Evolutionary conservation across 768 basidiomycete genomes (phyloP).

Genomic region (Leccinum olivaceopallidum): DNA sequence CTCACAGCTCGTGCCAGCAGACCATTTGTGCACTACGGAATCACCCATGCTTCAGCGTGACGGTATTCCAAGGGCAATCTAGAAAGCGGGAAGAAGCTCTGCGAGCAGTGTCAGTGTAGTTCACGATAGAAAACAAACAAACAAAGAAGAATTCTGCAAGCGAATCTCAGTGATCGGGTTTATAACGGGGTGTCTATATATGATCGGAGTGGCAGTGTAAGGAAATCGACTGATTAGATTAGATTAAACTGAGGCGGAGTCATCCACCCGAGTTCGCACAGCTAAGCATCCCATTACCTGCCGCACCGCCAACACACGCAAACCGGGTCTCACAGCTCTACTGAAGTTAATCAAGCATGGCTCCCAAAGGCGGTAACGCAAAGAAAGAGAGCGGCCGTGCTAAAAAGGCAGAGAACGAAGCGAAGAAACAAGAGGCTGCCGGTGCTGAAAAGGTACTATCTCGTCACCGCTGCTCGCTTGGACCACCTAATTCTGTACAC

Average conservation of each 20-base stretch:
- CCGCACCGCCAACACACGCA: constrained; percentile 2
- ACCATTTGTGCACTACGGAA: constrained; percentile 34
- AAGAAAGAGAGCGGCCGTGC: constrained; percentile 92
- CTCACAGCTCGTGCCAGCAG: constrained; percentile 39
- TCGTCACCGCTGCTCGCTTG: neutral
- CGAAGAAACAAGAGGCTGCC: constrained; percentile 69
- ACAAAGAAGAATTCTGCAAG: constrained; percentile 3
- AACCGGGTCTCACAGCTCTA: constrained; percentile 8
- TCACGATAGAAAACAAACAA: neutral
- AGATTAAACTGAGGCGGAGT: constrained; percentile 15
- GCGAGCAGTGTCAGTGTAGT: constrained; percentile 1
- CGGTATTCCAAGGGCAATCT: neutral
- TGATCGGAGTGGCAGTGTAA: constrained; percentile 28
- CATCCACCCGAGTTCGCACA: constrained; percentile 14
- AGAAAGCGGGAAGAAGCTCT: neutral
- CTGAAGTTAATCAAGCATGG: constrained; percentile 46
- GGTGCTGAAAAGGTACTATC: constrained; percentile 57
- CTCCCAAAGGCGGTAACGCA: constrained; percentile 85
- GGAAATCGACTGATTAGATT: constrained; percentile 19
- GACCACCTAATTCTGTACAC: constrained; percentile 5
- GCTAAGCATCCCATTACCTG: constrained; percentile 1
- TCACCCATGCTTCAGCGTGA: constrained; percentile 27
- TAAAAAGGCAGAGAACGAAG: constrained; percentile 90
- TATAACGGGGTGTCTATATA: neutral
- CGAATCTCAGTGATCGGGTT: constrained; percentile 4